phyloP scores from a whole-genome alignment of 352 stramenopile genomes.

The Phytophthora rubi region DNA sequence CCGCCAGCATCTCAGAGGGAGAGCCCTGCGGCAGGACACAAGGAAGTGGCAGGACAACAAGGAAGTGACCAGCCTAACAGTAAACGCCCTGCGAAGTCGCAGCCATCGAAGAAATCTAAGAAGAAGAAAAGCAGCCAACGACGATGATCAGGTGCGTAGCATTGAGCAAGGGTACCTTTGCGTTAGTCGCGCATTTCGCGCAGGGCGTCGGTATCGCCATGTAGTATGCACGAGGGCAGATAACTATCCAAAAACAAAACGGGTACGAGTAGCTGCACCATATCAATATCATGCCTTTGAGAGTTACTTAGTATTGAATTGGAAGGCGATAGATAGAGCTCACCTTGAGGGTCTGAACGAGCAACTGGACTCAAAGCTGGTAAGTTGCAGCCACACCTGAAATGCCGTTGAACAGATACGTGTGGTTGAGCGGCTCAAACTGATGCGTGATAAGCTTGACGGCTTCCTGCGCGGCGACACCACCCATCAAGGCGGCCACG shows the following conservation, averaged over 20 bases:
- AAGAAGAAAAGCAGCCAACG: slow-evolving; percentile 22
- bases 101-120: slow-evolving; percentile 22
- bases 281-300: slow-evolving; percentile 26
- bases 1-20: background rate
- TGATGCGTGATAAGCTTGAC: slow-evolving; percentile 98
- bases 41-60: slow-evolving; percentile 4
- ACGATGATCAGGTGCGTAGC: slow-evolving; percentile 19
- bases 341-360: background rate
- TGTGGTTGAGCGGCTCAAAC: slow-evolving; percentile 97
- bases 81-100: background rate
- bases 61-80: background rate
- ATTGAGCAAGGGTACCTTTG: slow-evolving; percentile 9
- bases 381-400: slow-evolving; percentile 76
- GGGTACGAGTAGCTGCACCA: slow-evolving; percentile 5
- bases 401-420: slow-evolving; percentile 99
- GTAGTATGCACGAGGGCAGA: slow-evolving; percentile 1
- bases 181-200: slow-evolving; percentile 13
- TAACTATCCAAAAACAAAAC: slow-evolving; percentile 1
- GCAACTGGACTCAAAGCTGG: slow-evolving; percentile 52
- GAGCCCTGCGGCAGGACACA: background rate
- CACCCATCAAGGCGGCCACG: slow-evolving; percentile 95
- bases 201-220: slow-evolving; percentile 1
- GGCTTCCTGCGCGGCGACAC: slow-evolving; percentile 96
- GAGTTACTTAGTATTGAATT: slow-evolving; percentile 12
- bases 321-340: slow-evolving; percentile 15